A percentile compares a stretch with the other conserved stretches of the same genome.
These are phyloP conservation scores for Vaccinium macrocarpon DNA, from an alignment of 148 eudicot species.

Conservation along the genomic window DNA sequence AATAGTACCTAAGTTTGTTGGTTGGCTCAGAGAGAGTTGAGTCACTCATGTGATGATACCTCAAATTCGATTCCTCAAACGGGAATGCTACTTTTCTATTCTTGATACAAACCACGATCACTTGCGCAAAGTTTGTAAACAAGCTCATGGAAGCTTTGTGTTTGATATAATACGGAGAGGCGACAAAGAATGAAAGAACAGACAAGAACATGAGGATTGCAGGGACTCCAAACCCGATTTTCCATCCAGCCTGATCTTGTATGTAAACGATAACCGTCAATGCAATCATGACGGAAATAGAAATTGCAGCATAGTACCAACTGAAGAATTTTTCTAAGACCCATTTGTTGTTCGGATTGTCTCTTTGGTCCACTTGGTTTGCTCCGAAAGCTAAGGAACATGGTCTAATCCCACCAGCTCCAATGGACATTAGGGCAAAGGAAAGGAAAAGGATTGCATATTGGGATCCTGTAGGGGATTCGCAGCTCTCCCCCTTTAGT, in stretches of 20 bases:
- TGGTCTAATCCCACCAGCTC: conserved; percentile 81
- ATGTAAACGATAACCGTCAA: conserved; percentile 69
- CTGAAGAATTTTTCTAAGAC: conserved; percentile 64
- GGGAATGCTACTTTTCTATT: conserved; percentile 42
- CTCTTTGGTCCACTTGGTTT: conserved; percentile 62
- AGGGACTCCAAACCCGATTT: conserved; percentile 74
- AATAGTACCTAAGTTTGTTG: conserved; percentile 49
- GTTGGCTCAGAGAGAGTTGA: conserved; percentile 41
- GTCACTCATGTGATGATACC: conserved; percentile 39
- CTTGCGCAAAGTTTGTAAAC: conserved; percentile 54
- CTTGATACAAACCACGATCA: conserved; percentile 47
- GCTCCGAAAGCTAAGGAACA: conserved; percentile 88
- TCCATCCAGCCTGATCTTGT: conserved; percentile 81
- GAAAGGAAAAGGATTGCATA: conserved; percentile 40
- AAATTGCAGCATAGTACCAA: conserved; percentile 78
- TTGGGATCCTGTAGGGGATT: conserved; percentile 51
- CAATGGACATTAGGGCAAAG: conserved; percentile 65
- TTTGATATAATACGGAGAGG: conserved; percentile 53
- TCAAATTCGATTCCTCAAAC: conserved; percentile 17
- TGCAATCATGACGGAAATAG: conserved; percentile 53
- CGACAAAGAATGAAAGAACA: conserved; percentile 47
- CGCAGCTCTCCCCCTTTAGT: conserved; percentile 31
- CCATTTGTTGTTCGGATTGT: conserved; percentile 36
- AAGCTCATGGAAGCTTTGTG: conserved; percentile 46
- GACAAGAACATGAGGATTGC: conserved; percentile 65